These are phyloP conservation scores for Scleroderma citrinum DNA, from an alignment of 768 basidiomycete genomes.

Conservation along the genomic window DNA sequence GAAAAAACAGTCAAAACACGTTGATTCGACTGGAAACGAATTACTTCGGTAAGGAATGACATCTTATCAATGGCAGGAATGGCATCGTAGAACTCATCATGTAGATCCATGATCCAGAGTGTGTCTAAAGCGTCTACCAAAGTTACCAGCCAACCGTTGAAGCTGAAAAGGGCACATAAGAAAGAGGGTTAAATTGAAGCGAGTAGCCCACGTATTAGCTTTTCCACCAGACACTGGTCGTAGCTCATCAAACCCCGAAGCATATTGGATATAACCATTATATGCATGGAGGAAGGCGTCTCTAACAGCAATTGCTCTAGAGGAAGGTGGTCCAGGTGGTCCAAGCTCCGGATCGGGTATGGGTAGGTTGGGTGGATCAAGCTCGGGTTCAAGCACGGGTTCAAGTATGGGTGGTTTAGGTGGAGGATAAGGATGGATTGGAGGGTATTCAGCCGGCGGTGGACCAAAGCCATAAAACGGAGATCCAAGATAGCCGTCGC, in stretches of 20 bases:
- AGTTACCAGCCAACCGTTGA: slow-evolving; percentile 60
- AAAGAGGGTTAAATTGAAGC: neutral
- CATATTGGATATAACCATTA: slow-evolving; percentile 43
- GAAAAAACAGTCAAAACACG: neutral
- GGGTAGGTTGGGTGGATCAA: neutral
- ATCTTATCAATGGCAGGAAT: slow-evolving; percentile 43
- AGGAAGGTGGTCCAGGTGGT: slow-evolving; percentile 26
- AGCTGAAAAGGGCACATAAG: slow-evolving; percentile 11
- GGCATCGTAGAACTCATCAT: slow-evolving; percentile 58
- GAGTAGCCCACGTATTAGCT: slow-evolving; percentile 42
- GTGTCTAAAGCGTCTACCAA: slow-evolving; percentile 77
- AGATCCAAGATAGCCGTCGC: neutral
- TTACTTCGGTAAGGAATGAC: slow-evolving; percentile 34
- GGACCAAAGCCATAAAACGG: neutral
- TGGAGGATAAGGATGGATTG: neutral
- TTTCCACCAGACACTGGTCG: slow-evolving; percentile 36
- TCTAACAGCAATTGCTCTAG: slow-evolving; percentile 42
- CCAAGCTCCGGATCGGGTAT: neutral
- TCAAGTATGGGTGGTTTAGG: neutral
- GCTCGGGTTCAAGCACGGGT: too few species aligned
- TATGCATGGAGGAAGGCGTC: slow-evolving; percentile 53
- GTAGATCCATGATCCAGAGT: slow-evolving; percentile 75
- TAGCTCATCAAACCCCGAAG: slow-evolving; percentile 51
- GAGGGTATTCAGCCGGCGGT: neutral
- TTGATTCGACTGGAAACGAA: neutral